These are phyloP conservation scores for Chondrus crispus DNA, from an alignment of 23 red algal genomes.

Conservation along the genomic window DNA sequence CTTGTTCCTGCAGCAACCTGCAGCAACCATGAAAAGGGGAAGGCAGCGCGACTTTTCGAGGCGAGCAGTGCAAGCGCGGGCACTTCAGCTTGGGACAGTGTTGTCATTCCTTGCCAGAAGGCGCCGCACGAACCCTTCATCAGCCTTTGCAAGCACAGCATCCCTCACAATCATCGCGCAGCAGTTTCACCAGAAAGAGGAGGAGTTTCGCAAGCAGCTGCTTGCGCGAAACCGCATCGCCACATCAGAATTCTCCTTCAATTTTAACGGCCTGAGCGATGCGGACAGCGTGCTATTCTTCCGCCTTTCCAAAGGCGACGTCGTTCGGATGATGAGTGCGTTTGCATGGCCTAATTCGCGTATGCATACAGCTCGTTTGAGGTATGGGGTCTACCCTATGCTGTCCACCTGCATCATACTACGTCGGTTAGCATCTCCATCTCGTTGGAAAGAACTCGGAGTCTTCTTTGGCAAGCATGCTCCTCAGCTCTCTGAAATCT, in stretches of 20 bases:
- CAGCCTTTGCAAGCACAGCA: not conserved
- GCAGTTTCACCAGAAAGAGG: no score
- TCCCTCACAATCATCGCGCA: not conserved
- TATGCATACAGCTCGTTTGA: not conserved
- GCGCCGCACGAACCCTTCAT: not conserved
- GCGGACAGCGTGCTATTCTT: not conserved
- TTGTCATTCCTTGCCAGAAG: not conserved
- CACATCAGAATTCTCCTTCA: not conserved
- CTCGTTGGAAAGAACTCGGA: constrained; percentile 8
- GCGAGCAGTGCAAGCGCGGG: no score
- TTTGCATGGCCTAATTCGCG: not conserved
- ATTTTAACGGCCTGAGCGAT: not conserved
- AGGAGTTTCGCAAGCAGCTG: no score
- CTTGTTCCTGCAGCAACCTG: no score
- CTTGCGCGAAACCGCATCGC: constrained; percentile 14
- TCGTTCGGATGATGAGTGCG: not conserved
- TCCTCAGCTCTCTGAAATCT: constrained; percentile 5
- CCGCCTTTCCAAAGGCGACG: not conserved
- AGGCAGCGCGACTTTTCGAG: no score
- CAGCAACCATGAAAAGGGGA: no score
- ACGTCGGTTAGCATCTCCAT: not conserved
- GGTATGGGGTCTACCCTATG: not conserved
- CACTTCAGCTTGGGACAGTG: not conserved
- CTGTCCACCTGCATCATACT: not conserved
- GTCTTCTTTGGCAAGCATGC: constrained; percentile 15